A percentile compares a stretch with the other conserved stretches of the same genome.
These are phyloP conservation scores for Globisporangium camurandrum DNA, from an alignment of 352 stramenopile genomes.

Conservation along the genomic window DNA sequence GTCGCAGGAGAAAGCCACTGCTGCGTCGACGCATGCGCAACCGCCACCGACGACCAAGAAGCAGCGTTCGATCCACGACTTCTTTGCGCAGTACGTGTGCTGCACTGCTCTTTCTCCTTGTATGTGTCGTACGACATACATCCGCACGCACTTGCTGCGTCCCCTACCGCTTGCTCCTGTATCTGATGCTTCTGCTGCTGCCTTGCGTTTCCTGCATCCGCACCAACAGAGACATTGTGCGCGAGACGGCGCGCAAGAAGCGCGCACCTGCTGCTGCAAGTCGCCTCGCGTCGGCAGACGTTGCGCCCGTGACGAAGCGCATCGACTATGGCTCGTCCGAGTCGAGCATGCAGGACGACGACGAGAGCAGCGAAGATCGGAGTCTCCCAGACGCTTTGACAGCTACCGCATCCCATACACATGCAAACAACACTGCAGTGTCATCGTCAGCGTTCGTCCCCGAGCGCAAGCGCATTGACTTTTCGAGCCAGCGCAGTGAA, in stretches of 20 bases:
- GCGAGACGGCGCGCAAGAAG: constrained; percentile 31
- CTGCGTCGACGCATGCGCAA: background rate
- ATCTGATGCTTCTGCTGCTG: background rate
- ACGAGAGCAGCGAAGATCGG: constrained; percentile 33
- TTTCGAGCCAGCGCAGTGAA: constrained; percentile 69
- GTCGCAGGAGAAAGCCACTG: constrained; percentile 8
- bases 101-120: background rate
- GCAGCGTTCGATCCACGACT: constrained; percentile 82
- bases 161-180: too few relatives aligned
- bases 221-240: constrained; percentile 13
- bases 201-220: background rate
- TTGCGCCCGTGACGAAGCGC: constrained; percentile 51
- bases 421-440: too few relatives aligned
- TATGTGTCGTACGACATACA: background rate
- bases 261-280: constrained; percentile 12
- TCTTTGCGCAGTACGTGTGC: constrained; percentile 49
- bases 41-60: constrained; percentile 39
- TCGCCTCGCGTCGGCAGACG: constrained; percentile 18
- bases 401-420: too few relatives aligned
- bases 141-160: background rate
- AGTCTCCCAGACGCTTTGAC: background rate
- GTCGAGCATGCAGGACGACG: constrained; percentile 32
- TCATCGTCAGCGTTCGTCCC: constrained; percentile 9
- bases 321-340: constrained; percentile 66
- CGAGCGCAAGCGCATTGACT: constrained; percentile 74